Conservation (phyloP, 805 yeast species). For the Teunomyces atbi region DNA sequence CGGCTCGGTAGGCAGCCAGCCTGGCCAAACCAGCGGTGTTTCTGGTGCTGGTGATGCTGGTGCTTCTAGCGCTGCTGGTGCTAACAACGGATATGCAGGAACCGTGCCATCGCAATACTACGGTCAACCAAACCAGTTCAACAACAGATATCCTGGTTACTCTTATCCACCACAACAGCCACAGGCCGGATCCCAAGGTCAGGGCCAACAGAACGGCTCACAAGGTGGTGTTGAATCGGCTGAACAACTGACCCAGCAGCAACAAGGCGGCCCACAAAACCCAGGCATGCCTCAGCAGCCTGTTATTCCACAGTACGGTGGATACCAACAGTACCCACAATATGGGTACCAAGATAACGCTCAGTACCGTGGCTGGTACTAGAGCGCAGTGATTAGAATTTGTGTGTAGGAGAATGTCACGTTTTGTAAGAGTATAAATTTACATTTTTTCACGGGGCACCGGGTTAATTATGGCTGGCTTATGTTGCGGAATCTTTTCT, state of each 20-base stretch:
- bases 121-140: constrained; percentile 27
- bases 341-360: constrained; percentile 44
- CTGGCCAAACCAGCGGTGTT: constrained; percentile 6
- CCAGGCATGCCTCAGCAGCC: constrained; percentile 35
- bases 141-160: constrained; percentile 32
- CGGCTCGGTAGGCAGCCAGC: constrained; percentile 8
- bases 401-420: constrained; percentile 6
- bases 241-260: constrained; percentile 23
- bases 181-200: constrained; percentile 15
- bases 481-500: too few relatives aligned
- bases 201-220: constrained; percentile 15
- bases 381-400: constrained; percentile 11
- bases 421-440: not conserved
- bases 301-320: constrained; percentile 42
- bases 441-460: too few relatives aligned
- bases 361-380: constrained; percentile 48
- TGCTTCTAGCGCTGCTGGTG: constrained; percentile 6
- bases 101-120: constrained; percentile 25
- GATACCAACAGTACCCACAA: constrained; percentile 48
- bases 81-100: constrained; percentile 12
- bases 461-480: too few relatives aligned
- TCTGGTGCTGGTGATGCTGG: constrained; percentile 6
- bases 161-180: constrained; percentile 25
- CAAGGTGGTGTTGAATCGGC: constrained; percentile 13
- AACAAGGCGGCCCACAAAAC: constrained; percentile 20